These are phyloP conservation scores for Castanea sativa DNA, from an alignment of 306 rosid genomes.

Conservation along the genomic window DNA sequence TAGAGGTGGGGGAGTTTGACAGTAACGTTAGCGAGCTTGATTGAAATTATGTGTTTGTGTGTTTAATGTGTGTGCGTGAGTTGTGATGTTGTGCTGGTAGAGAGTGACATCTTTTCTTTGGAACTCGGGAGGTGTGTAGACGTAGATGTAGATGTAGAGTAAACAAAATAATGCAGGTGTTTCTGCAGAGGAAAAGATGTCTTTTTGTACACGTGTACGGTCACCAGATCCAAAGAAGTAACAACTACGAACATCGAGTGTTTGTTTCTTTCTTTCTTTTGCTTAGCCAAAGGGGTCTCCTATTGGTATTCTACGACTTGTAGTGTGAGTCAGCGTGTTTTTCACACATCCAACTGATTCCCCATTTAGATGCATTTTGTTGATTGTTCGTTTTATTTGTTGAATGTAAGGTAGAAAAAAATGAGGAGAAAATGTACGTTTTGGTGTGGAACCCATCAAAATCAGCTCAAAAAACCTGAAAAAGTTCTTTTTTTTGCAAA, in stretches of 20 bases:
- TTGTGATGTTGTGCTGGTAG: not conserved
- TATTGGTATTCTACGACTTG: not conserved
- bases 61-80: not conserved
- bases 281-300: not conserved
- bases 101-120: not conserved
- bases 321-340: not conserved
- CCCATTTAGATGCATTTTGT: no score
- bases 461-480: no score
- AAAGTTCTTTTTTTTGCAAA: no score
- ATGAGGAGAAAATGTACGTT: no score
- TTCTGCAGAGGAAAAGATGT: conserved; percentile 10
- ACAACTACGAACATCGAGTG: not conserved
- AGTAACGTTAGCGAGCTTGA: not conserved
- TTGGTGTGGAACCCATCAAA: no score
- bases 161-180: conserved; percentile 9
- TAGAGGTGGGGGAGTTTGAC: not conserved
- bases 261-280: not conserved
- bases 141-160: no score
- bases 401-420: no score
- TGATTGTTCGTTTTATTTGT: no score
- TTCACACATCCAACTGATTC: no score
- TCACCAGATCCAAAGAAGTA: not conserved
- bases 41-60: not conserved
- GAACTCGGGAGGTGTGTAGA: not conserved
- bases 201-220: conserved; percentile 30